Percentiles rank a stretch among this genome's conserved stretches.
Evolutionary conservation across 768 basidiomycete species (phyloP).

Genomic region (Agrocybe pediades): DNA sequence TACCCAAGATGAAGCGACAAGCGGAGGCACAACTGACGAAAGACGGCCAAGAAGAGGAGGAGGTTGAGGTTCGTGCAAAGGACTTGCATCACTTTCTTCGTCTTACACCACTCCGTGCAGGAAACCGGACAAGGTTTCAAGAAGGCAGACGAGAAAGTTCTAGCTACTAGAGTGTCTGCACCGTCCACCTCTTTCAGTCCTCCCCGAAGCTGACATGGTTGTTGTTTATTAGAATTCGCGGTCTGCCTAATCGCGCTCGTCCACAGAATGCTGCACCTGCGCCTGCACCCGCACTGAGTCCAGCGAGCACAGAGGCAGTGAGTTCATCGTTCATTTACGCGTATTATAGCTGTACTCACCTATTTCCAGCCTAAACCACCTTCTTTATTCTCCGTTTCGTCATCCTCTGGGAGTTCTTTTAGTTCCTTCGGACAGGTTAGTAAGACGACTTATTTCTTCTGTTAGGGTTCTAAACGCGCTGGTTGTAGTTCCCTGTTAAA

Average conservation of each 20-base stretch:
- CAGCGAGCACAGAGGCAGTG: neutral
- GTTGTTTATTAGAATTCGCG: conserved; percentile 62
- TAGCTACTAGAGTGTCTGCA: conserved; percentile 57
- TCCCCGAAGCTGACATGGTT: conserved; percentile 13
- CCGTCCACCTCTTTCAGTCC: neutral
- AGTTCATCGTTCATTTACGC: conserved; percentile 9
- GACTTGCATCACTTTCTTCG: neutral
- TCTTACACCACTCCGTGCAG: conserved; percentile 10
- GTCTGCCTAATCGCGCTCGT: conserved; percentile 54
- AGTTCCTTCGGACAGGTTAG: neutral
- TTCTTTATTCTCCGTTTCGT: neutral
- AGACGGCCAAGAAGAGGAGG: conserved; percentile 45
- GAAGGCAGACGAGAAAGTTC: conserved; percentile 46
- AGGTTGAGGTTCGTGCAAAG: conserved; percentile 26
- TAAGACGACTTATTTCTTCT: too few species aligned
- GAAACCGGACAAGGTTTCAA: conserved; percentile 43
- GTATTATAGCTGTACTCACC: neutral
- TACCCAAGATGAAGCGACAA: conserved; percentile 67
- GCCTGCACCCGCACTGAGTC: conserved; percentile 12
- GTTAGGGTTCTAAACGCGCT: too few species aligned
- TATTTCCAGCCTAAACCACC: neutral
- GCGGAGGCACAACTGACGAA: conserved; percentile 74
- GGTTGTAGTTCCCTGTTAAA: too few species aligned
- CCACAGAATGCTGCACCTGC: conserved; percentile 18
- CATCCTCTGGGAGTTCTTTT: neutral